phyloP scores from a whole-genome alignment of 108 stramenopile species.

The Nitzschia palea region DNA sequence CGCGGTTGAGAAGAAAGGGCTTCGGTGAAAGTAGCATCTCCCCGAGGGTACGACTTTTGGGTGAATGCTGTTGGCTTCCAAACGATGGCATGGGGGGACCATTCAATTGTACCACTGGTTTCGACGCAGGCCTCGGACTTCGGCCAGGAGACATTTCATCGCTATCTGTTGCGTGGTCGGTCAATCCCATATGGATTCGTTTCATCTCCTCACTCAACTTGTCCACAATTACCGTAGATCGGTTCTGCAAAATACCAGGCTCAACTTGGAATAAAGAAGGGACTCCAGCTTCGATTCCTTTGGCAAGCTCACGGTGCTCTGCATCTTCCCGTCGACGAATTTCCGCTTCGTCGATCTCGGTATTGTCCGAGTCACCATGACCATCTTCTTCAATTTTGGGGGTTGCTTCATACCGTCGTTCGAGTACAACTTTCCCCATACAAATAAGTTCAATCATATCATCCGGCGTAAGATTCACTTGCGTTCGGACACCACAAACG shows the following conservation, averaged over 20 bases:
- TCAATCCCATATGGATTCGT: constrained; percentile 21
- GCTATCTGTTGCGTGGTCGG: not conserved
- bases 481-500: constrained; percentile 78
- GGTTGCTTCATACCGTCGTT: constrained; percentile 29
- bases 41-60: constrained; percentile 12
- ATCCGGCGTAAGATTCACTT: constrained; percentile 89
- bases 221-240: constrained; percentile 59
- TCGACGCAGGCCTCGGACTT: not conserved
- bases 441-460: constrained; percentile 86
- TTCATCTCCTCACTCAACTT: constrained; percentile 59
- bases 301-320: constrained; percentile 50
- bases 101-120: not conserved
- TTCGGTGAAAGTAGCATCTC: constrained; percentile 26
- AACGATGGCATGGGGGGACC: constrained; percentile 2
- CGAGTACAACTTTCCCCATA: constrained; percentile 72
- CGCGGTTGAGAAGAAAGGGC: constrained; percentile 11
- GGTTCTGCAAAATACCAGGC: constrained; percentile 36
- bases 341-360: constrained; percentile 50
- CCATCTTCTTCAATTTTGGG: constrained; percentile 34
- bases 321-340: constrained; percentile 58
- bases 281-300: constrained; percentile 54
- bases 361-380: constrained; percentile 53
- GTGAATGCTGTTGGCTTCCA: not conserved
- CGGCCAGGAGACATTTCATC: not conserved
- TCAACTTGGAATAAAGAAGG: constrained; percentile 32